These are phyloP conservation scores for Solanum chilense DNA, from an alignment of 257 asterid genomes.

Conservation along the genomic window DNA sequence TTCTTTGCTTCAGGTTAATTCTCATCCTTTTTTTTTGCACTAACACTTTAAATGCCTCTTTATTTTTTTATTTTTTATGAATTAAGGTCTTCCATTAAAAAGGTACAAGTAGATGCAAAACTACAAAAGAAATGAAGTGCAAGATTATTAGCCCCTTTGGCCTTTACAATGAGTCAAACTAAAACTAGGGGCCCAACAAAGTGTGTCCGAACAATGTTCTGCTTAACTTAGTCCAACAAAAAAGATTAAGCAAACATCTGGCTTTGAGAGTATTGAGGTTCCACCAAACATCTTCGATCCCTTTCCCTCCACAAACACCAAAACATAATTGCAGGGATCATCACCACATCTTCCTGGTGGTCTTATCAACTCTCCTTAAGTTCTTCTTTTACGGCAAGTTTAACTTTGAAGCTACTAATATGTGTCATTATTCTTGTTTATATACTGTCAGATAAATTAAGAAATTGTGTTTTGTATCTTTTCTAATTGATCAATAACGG, in stretches of 20 bases:
- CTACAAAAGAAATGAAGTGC: not conserved
- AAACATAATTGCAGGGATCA: not conserved
- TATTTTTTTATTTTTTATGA: not conserved
- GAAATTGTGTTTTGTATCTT: not conserved
- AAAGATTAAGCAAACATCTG: not conserved
- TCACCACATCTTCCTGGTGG: not conserved
- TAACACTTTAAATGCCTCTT: not conserved
- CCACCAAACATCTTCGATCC: not conserved
- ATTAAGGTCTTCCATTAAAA: not conserved
- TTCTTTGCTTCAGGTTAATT: conserved; percentile 74
- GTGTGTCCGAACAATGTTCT: not conserved
- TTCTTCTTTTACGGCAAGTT: not conserved
- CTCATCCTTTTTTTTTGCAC: not conserved
- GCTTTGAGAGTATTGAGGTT: not conserved
- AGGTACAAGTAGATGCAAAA: not conserved
- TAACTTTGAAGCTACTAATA: not conserved
- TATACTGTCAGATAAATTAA: not conserved
- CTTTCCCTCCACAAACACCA: not conserved
- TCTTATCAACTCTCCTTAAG: not conserved
- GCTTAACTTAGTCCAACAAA: not conserved
- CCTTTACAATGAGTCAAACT: not conserved
- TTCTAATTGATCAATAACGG: not conserved
- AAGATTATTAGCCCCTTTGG: not conserved
- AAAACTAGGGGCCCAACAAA: not conserved
- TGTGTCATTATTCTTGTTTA: not conserved